Percentiles rank a stretch among this genome's conserved stretches.
Evolutionary conservation across 768 basidiomycete species (phyloP).

Genomic region (Tulasnella sp.): DNA sequence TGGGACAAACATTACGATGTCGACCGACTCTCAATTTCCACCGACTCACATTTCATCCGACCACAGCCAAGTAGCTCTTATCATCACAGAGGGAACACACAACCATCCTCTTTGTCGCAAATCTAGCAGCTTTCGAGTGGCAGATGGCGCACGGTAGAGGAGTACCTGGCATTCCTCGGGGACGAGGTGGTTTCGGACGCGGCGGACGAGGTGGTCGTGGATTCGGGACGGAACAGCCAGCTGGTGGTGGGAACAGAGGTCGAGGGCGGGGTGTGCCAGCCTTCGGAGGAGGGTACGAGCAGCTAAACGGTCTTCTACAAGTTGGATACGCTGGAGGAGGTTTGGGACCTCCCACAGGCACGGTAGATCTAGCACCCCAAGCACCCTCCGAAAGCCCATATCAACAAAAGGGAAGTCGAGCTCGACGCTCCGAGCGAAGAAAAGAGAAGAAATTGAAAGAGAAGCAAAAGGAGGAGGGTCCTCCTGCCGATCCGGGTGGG

Average conservation of each 20-base stretch:
- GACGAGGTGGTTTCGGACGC: constrained; percentile 5
- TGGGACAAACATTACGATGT: constrained; percentile 4
- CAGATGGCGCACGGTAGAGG: background rate
- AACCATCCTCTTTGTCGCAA: background rate
- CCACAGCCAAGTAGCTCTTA: background rate
- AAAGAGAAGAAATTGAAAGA: background rate
- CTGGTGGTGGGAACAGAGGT: background rate
- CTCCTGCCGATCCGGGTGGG: background rate
- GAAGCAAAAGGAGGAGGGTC: background rate
- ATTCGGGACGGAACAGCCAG: background rate
- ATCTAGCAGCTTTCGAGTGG: background rate
- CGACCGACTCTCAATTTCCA: background rate
- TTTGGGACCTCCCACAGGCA: background rate
- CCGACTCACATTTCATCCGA: constrained; percentile 6
- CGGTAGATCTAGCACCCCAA: background rate
- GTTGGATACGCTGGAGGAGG: background rate
- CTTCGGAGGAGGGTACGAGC: background rate
- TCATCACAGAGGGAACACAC: background rate
- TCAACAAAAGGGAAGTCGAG: background rate
- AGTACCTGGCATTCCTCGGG: background rate
- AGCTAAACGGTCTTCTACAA: background rate
- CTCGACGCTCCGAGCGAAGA: background rate
- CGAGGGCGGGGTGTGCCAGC: background rate
- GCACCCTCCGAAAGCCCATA: background rate
- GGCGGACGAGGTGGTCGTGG: background rate